A percentile compares a stretch with the other conserved stretches of the same genome.
Conservation (phyloP, 768 basidiomycete species). For the Leccinum sublutescens region DNA sequence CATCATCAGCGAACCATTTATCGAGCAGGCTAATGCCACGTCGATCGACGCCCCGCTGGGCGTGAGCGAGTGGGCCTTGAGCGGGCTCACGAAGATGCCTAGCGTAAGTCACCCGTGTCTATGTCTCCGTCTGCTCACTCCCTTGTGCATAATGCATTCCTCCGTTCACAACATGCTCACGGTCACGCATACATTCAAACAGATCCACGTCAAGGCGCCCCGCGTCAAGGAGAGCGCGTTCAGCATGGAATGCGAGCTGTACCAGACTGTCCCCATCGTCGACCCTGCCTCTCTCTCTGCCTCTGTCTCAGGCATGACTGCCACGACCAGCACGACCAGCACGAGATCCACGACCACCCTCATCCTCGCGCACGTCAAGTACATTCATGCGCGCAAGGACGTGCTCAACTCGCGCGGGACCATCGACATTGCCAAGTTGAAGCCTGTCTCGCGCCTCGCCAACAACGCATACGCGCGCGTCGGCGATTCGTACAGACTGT, state of each 20-base stretch:
- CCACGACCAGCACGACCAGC: neutral
- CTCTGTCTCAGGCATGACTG: neutral
- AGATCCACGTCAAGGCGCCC: constrained; percentile 22
- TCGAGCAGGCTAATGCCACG: constrained; percentile 39
- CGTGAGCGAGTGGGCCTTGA: constrained; percentile 40
- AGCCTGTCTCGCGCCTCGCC: neutral
- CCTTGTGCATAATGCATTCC: neutral
- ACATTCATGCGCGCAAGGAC: neutral
- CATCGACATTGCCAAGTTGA: neutral
- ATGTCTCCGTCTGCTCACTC: neutral
- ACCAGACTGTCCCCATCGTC: constrained; percentile 16
- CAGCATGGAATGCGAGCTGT: constrained; percentile 46
- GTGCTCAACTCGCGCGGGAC: neutral
- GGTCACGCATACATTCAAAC: neutral
- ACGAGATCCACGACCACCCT: neutral
- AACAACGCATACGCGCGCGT: neutral
- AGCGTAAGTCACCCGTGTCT: constrained; percentile 12
- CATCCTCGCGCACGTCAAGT: neutral
- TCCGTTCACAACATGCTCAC: constrained; percentile 25
- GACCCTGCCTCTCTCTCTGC: neutral
- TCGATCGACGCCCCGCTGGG: constrained; percentile 37
- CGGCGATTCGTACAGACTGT: neutral
- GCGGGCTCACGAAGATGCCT: constrained; percentile 25
- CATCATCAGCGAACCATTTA: constrained; percentile 52
- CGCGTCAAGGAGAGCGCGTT: constrained; percentile 34